Evolutionary conservation across 805 yeast species (phyloP), one percentile per base, ranked within the genome.

Genomic region (Candida khao-thaluensis): DNA sequence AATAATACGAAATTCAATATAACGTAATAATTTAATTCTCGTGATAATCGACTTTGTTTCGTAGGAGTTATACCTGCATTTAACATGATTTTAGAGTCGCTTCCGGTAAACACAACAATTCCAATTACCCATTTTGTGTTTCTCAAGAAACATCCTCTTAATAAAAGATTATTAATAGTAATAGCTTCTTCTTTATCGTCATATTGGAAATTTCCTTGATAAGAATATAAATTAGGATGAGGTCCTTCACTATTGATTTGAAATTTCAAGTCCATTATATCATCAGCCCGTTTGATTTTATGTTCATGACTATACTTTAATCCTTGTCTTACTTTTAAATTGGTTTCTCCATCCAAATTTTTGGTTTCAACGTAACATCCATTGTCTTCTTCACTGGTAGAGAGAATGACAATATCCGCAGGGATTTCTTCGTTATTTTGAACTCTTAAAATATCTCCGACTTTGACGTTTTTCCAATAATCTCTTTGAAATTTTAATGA

Each of bases 111-210:
- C 2, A 77, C 67, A 12, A 84, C 93, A 18, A 85, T 52, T 41
- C 93, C 93, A 56, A 85, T 72, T 17, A 77, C 88, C 93, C 93
- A 85, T 59, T 81, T 82, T 1, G 93, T 85, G 54, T 85, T 85
- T 63, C 93, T 74, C 40, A 85, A 64, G n/a, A 77, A 70, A 52
- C 87, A 83, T 17, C 95, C 95, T 64, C 95, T 76, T 28, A 85
- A 60, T 29, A 85, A 60, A 56, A 84, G 52, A 54, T 85, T 84
- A 56, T 82, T 81, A 51, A 82, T 79, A 2, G 80, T 79, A 11
- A 82, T 74, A 14, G 36, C n/a, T 57, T 79, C 73, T n/a, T 24
- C 24, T 8, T 33, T 27, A 17, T 39, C 48, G 4, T 39, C 44
- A 42, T 64, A 65, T 14, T 39, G 45, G 20, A 82, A 52, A 49